Percentiles rank a stretch among this genome's conserved stretches.
Conservation (phyloP, 2,329 filamentous ascomycete species). For the Hymenotorrendiella dingleyae region DNA sequence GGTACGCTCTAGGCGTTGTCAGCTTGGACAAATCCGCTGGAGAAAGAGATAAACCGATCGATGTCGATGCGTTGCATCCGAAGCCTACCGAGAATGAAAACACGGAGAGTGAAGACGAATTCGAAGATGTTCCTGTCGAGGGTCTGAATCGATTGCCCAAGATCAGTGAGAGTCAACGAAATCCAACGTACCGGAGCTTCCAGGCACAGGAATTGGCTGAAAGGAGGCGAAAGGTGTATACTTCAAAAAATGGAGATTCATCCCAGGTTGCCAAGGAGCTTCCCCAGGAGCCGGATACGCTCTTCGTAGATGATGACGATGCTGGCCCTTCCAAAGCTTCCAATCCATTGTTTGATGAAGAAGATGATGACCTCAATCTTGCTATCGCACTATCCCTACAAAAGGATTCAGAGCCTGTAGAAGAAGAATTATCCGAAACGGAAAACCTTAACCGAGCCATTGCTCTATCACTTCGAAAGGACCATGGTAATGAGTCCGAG, state of each 20-base stretch:
- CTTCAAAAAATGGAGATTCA: slow-evolving; percentile 10
- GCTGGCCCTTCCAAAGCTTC: slow-evolving; percentile 10
- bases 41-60: slow-evolving; percentile 80
- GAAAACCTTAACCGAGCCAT: slow-evolving; percentile 78
- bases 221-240: slow-evolving; percentile 18
- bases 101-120: slow-evolving; percentile 58
- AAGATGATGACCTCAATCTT: slow-evolving; percentile 63
- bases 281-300: slow-evolving; percentile 20
- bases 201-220: slow-evolving; percentile 24
- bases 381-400: slow-evolving; percentile 82
- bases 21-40: slow-evolving; percentile 76
- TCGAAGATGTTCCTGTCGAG: slow-evolving; percentile 33
- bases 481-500: slow-evolving; percentile 38
- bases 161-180: slow-evolving; percentile 10
- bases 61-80: slow-evolving; percentile 67
- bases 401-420: slow-evolving; percentile 27
- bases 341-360: slow-evolving; percentile 14
- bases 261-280: slow-evolving; percentile 8
- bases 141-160: slow-evolving; percentile 32
- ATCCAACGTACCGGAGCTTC: slow-evolving; percentile 24
- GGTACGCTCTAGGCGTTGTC: slow-evolving; percentile 93
- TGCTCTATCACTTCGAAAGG: slow-evolving; percentile 72
- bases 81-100: slow-evolving; percentile 51
- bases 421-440: slow-evolving; percentile 50
- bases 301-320: slow-evolving; percentile 29